Evolutionary conservation across 352 stramenopile genomes (phyloP).

Genomic region (Pythium guiyangense): DNA sequence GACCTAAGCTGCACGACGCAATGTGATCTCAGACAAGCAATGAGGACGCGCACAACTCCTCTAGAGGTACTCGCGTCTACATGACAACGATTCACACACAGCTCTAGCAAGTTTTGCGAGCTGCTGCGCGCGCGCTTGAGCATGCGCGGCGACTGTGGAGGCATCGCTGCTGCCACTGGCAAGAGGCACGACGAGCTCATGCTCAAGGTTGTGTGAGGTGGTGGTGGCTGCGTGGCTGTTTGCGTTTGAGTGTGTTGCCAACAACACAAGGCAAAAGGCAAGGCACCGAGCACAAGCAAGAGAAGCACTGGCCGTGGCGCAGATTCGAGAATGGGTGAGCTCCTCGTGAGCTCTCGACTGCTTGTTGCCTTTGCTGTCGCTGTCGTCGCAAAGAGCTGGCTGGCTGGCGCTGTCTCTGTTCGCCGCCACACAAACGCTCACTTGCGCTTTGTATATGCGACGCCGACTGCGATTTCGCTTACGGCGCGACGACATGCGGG

Average conservation of each 20-base stretch:
- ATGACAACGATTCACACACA: too few species aligned
- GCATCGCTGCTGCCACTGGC: conserved; percentile 32
- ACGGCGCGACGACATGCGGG: neutral
- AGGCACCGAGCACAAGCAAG: too few species aligned
- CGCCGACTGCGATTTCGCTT: neutral
- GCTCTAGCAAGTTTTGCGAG: too few species aligned
- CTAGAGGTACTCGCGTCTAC: too few species aligned
- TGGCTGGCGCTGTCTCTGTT: conserved; percentile 4
- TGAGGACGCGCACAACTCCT: too few species aligned
- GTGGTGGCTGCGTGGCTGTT: too few species aligned
- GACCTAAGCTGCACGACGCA: too few species aligned
- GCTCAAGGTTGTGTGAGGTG: neutral
- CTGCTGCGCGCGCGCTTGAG: conserved; percentile 56
- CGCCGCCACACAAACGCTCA: neutral
- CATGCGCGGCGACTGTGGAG: conserved; percentile 17
- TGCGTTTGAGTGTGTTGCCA: too few species aligned
- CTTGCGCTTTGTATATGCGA: neutral
- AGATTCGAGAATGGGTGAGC: conserved; percentile 8
- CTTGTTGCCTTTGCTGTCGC: too few species aligned
- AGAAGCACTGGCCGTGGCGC: too few species aligned
- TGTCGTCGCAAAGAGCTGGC: conserved; percentile 1
- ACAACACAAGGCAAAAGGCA: too few species aligned
- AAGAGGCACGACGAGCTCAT: conserved; percentile 68
- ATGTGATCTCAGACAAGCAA: too few species aligned
- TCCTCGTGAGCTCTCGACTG: neutral